These are phyloP conservation scores for Fusarium sororula DNA, from an alignment of 2,329 filamentous ascomycete genomes.

Conservation along the genomic window DNA sequence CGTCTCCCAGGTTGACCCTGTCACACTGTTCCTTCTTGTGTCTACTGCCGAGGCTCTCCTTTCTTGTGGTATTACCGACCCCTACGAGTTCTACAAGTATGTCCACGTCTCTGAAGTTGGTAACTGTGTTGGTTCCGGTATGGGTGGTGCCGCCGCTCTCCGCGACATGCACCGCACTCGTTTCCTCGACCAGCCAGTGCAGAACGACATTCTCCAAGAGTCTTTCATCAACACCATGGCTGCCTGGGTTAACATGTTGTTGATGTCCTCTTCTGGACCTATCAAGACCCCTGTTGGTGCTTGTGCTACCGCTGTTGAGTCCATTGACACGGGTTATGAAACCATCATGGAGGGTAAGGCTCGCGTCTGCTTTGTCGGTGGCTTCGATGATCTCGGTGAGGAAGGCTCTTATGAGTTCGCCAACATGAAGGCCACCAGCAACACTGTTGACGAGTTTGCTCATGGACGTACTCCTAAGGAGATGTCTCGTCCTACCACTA, in stretches of 20 bases:
- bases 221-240: conserved; percentile 99
- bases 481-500: conserved; percentile 98
- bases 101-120: conserved; percentile 97
- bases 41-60: conserved; percentile 92
- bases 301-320: conserved; percentile 97
- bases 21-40: conserved; percentile 93
- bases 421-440: conserved; percentile 99
- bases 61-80: conserved; percentile 94
- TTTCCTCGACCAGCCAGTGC: conserved; percentile 94
- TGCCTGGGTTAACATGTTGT: conserved; percentile 99
- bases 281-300: conserved; percentile 99
- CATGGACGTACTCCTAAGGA: conserved; percentile 95
- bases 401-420: conserved; percentile 99
- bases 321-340: conserved; percentile 96
- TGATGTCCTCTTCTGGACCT: conserved; percentile 94
- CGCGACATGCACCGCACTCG: conserved; percentile 99
- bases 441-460: conserved; percentile 93
- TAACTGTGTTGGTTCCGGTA: conserved; percentile 98
- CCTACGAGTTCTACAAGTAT: conserved; percentile 99
- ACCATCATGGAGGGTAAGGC: conserved; percentile 99
- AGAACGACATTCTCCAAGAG: conserved; percentile 99
- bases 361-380: conserved; percentile 95
- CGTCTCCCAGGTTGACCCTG: conserved; percentile 95
- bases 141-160: conserved; percentile 91
- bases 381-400: conserved; percentile 99